Base-by-base conservation (phyloP, 108 stramenopile species). In the Craspedostauros australis region DNA sequence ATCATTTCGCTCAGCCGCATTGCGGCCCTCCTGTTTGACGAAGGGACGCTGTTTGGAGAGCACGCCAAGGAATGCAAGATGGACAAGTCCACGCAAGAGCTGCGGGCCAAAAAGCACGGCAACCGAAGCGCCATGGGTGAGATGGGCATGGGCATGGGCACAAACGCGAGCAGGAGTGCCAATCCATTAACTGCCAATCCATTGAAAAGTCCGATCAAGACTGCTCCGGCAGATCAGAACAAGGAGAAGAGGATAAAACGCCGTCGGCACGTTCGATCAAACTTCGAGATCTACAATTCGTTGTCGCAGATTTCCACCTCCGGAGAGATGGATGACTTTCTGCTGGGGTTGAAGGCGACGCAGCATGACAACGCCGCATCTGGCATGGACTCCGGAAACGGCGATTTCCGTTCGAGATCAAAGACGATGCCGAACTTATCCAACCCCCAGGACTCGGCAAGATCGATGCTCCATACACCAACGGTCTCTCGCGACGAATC, bases 21-120 rank as follows among this genome's bases (percentile, higher is more conserved):
- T 21, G 36, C 85, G 5, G 54, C 79, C 0, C 42, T 86, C 29
- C 50, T 82, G 1, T 85, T 87, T 56, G 87, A 93, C 49, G 91
- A 93, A 47, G 65, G 58, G 22, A 32, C 11, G 14, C 36, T 82
- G 28, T 75, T 82, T 59, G 66, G 68, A 2, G 56, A 46, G 5
- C 18, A 24, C 7, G 57, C 53, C 22, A 47, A 39, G 0, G 66
- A 77, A 58, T 20, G 15, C 22, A 18, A 9, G 9, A 9, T 15
- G 9, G 43, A 8, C 16, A 16, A 15, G 9, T 44, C 43, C 43
- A 8, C 8, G 43, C 12, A 44, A 15, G 9, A 44, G 9, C 8
- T 18, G 15, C 15, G 8, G 15, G 14, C 16, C 43, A 8, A 44
- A 16, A 44, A 44, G 9, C 15, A 8, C 8, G 9, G 8, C 43